These are phyloP conservation scores for Pichia sp. DNA, from an alignment of 1,139 yeast genomes.

Conservation along the genomic window DNA sequence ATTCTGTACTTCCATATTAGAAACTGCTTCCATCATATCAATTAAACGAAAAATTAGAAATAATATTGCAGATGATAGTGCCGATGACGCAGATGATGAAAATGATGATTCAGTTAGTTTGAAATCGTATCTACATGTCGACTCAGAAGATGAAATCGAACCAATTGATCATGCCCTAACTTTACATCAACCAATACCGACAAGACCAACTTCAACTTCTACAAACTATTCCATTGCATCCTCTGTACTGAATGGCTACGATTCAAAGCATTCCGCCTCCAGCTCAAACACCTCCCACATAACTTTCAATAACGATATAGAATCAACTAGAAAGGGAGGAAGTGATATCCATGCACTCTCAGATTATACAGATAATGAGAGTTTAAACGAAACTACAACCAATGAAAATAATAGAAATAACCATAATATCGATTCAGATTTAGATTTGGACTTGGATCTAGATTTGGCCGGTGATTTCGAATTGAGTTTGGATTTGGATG, in stretches of 20 bases:
- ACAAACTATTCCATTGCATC: slow-evolving; percentile 11
- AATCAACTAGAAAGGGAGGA: slow-evolving; percentile 1
- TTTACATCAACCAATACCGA: slow-evolving; percentile 17
- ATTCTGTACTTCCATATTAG: slow-evolving; percentile 10
- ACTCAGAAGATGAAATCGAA: slow-evolving; percentile 28
- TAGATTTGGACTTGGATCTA: slow-evolving; percentile 5
- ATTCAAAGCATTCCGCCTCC: slow-evolving; percentile 2
- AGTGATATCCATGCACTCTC: slow-evolving; percentile 6
- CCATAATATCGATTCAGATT: slow-evolving; percentile 2
- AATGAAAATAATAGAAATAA: not conserved
- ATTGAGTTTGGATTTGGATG: not conserved
- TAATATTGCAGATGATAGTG: not conserved
- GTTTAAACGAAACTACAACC: not conserved
- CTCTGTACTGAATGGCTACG: slow-evolving; percentile 7
- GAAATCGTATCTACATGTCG: slow-evolving; percentile 28
- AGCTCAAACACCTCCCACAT: slow-evolving; percentile 6
- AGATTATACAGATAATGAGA: slow-evolving; percentile 2
- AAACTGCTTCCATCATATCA: not conserved
- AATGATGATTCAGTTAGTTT: not conserved
- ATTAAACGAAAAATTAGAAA: not conserved
- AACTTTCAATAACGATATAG: not conserved
- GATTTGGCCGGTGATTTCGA: slow-evolving; percentile 6
- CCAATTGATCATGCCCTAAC: not conserved
- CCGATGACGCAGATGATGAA: not conserved
- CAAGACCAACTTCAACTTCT: slow-evolving; percentile 15